A percentile compares a stretch with the other conserved stretches of the same genome.
phyloP scores from a whole-genome alignment of 768 basidiomycete genomes.

The Hygrophoropsis aurantiaca region DNA sequence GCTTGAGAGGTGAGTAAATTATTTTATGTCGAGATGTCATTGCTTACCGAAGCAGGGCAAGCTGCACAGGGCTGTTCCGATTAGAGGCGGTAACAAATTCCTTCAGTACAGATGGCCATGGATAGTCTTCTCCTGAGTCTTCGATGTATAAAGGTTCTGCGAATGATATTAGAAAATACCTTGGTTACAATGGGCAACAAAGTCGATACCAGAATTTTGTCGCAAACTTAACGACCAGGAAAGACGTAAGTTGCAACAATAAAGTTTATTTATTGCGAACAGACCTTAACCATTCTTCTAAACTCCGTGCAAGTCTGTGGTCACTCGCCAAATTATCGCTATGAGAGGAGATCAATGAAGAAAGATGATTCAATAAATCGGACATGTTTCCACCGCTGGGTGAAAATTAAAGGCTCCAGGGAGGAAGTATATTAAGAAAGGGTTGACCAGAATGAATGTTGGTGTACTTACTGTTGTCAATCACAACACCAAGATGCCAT shows the following conservation, averaged over 20 bases:
- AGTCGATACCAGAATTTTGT: conserved; percentile 10
- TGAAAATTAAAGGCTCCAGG: no score
- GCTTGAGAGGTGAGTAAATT: neutral
- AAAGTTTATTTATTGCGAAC: conserved; percentile 1
- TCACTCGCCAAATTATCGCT: conserved; percentile 8
- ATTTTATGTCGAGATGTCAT: neutral
- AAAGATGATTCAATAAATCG: conserved; percentile 21
- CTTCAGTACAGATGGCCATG: conserved; percentile 34
- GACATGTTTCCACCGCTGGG: conserved; percentile 11
- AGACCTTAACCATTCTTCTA: conserved; percentile 27
- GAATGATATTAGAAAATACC: conserved; percentile 5
- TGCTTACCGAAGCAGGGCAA: conserved; percentile 5
- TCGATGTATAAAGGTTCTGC: conserved; percentile 13
- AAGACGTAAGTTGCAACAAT: conserved; percentile 12
- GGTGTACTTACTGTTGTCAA: no score
- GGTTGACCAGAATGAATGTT: no score
- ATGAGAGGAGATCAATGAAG: conserved; percentile 14
- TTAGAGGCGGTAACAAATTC: conserved; percentile 14
- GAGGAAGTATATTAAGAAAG: no score
- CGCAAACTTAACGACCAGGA: conserved; percentile 8
- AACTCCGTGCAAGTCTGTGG: conserved; percentile 8
- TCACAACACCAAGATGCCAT: no score
- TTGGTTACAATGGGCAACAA: conserved; percentile 9
- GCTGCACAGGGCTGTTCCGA: conserved; percentile 13
- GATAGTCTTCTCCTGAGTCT: conserved; percentile 15